These are phyloP conservation scores for Arthrobotrys sinensis DNA, from an alignment of 2,329 filamentous ascomycete genomes.

Conservation along the genomic window DNA sequence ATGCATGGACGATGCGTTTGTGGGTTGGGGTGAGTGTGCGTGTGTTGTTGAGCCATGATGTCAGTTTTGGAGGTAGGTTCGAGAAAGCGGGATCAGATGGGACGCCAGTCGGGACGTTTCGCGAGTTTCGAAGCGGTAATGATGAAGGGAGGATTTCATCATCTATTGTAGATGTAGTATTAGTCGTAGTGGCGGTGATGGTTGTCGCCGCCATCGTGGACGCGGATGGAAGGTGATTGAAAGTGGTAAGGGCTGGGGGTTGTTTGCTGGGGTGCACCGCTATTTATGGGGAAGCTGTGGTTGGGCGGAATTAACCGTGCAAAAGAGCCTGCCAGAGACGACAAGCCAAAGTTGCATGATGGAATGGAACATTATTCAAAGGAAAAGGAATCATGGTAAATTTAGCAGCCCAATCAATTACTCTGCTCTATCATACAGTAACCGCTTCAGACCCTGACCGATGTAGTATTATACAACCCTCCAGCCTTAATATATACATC, in stretches of 20 bases:
- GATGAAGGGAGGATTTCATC: slow-evolving; percentile 36
- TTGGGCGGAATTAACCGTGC: background rate
- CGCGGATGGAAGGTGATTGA: slow-evolving; percentile 7
- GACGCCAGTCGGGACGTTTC: background rate
- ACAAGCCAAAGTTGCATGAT: background rate
- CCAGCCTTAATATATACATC: slow-evolving; percentile 20
- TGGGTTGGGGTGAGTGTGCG: slow-evolving; percentile 35
- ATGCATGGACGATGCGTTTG: slow-evolving; percentile 52
- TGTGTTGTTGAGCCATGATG: slow-evolving; percentile 40
- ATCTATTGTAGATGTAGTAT: background rate
- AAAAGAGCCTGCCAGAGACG: background rate
- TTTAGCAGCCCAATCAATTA: slow-evolving; percentile 7
- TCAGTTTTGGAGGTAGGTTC: slow-evolving; percentile 25
- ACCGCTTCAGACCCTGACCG: background rate
- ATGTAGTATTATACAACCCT: slow-evolving; percentile 6
- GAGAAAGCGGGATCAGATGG: slow-evolving; percentile 15
- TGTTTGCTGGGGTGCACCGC: slow-evolving; percentile 16
- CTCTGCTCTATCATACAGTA: slow-evolving; percentile 26
- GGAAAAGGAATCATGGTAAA: background rate
- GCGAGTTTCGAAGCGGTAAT: background rate
- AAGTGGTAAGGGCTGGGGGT: slow-evolving; percentile 11
- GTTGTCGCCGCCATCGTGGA: slow-evolving; percentile 35
- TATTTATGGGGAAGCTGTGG: slow-evolving; percentile 9
- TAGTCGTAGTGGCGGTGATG: slow-evolving; percentile 17
- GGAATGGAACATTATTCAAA: background rate